Conservation (phyloP, 2,329 filamentous ascomycete species). For the Fusarium gaditjirri region DNA sequence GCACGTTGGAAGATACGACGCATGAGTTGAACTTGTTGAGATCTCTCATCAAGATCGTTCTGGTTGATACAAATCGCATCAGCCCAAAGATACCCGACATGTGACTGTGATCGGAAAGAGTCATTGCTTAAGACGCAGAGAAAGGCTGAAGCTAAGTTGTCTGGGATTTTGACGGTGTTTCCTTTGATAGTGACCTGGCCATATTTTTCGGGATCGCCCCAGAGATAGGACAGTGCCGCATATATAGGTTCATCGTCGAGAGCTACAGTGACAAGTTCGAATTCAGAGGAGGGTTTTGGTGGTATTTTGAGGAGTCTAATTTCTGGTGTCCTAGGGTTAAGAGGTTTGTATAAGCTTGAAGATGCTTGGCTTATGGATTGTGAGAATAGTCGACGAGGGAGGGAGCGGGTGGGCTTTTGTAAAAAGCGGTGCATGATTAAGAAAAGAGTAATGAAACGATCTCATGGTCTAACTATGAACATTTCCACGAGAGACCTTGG, state of each 20-base stretch:
- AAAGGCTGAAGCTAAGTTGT: slow-evolving; percentile 10
- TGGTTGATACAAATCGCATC: slow-evolving; percentile 12
- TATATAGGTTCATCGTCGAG: slow-evolving; percentile 7
- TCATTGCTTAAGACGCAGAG: not conserved
- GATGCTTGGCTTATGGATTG: not conserved
- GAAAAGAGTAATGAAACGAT: not conserved
- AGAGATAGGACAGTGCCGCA: slow-evolving; percentile 15
- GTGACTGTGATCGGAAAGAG: not conserved
- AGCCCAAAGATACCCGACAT: not conserved
- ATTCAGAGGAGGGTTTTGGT: not conserved
- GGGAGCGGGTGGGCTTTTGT: not conserved
- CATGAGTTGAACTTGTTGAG: slow-evolving; percentile 17
- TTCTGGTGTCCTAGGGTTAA: not conserved
- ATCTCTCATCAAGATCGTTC: not conserved
- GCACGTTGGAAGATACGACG: not conserved
- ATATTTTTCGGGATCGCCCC: not conserved
- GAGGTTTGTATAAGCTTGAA: slow-evolving; percentile 9
- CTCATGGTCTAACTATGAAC: not conserved
- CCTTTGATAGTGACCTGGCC: slow-evolving; percentile 1
- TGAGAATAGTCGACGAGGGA: not conserved
- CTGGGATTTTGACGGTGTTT: not conserved
- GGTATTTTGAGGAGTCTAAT: slow-evolving; percentile 6
- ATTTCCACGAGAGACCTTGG: not conserved
- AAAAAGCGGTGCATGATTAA: not conserved
- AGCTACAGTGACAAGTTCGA: slow-evolving; percentile 6